These are phyloP conservation scores for Populus hybrid DNA, from an alignment of 441 rosid species.

Conservation along the genomic window DNA sequence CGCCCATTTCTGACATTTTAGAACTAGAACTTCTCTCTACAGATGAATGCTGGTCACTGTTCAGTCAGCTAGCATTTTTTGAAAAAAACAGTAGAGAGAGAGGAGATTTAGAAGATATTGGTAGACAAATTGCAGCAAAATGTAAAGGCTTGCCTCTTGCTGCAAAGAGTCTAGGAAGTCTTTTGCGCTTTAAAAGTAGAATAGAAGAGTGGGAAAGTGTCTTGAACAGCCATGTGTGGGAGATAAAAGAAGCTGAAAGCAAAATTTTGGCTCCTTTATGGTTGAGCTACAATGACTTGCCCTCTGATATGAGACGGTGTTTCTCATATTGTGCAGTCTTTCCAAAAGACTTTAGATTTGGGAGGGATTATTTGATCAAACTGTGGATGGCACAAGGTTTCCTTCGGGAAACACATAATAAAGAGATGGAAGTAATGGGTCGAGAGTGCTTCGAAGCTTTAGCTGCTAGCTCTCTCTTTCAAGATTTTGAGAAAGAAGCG, in stretches of 20 bases:
- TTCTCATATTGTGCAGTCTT: slow-evolving; percentile 13
- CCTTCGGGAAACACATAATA: neutral
- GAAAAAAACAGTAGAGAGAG: no score
- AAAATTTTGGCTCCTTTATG: no score
- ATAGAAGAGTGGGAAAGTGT: slow-evolving; percentile 2
- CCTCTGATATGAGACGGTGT: neutral
- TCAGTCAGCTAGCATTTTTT: no score
- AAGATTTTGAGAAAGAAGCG: neutral
- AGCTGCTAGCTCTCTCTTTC: slow-evolving; percentile 3
- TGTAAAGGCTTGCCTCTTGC: slow-evolving; percentile 16
- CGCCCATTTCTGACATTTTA: neutral
- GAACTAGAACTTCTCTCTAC: neutral
- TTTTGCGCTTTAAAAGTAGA: neutral
- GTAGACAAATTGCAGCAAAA: neutral
- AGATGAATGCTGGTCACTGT: no score
- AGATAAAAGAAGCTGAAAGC: no score
- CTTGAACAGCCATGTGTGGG: no score
- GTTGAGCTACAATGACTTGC: no score
- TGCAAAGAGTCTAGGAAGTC: slow-evolving; percentile 4
- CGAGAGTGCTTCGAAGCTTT: neutral
- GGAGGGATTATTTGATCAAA: neutral
- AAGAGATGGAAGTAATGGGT: neutral
- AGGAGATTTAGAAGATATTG: neutral
- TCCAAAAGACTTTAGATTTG: neutral
- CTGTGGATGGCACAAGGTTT: slow-evolving; percentile 9